Evolutionary conservation across 805 yeast genomes (phyloP).

Genomic region (Isabelozyma pseudorhagii): DNA sequence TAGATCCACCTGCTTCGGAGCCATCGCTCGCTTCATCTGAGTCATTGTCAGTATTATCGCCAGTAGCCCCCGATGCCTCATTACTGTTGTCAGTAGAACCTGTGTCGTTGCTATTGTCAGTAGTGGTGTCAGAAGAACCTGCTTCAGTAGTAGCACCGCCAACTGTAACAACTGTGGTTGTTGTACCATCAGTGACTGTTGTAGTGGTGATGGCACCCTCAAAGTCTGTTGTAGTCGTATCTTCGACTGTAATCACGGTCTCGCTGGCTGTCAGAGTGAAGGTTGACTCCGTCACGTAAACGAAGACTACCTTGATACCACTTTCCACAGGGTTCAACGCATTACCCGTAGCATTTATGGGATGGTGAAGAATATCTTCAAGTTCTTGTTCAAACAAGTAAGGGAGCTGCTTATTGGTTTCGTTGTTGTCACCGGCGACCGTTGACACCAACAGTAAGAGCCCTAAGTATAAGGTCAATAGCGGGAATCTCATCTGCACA

Average conservation of each 20-base stretch:
- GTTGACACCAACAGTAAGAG: neutral
- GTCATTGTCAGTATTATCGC: too few species aligned
- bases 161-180: neutral
- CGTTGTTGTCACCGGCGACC: neutral
- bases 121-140: neutral
- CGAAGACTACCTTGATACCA: neutral
- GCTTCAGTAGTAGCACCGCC: neutral
- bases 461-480: neutral
- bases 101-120: too few species aligned
- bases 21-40: neutral
- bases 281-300: neutral
- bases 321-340: neutral
- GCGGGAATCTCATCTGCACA: neutral
- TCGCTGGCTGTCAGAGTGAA: neutral
- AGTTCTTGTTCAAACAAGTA: neutral
- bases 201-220: neutral
- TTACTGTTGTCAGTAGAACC: too few species aligned
- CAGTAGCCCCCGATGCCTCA: too few species aligned
- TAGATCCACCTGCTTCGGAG: neutral
- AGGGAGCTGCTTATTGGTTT: neutral
- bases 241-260: neutral
- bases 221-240: neutral
- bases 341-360: neutral
- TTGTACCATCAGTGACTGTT: neutral
- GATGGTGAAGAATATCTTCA: neutral